Evolutionary conservation across 202 grass and related monocot species (phyloP).

Genomic region (Setaria viridis): DNA sequence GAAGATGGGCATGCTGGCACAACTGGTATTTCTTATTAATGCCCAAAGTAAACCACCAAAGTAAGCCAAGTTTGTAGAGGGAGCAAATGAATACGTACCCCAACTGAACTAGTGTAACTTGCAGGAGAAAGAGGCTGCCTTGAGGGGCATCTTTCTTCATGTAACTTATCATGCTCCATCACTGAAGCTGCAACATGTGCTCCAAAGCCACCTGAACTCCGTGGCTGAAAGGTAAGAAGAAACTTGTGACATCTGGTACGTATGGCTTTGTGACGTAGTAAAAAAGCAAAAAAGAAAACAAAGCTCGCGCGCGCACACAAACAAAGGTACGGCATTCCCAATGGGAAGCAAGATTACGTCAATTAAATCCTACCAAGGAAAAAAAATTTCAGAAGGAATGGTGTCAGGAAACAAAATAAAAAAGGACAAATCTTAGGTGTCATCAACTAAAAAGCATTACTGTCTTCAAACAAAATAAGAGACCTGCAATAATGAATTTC

Average conservation of each 20-base stretch:
- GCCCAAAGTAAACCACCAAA: constrained; percentile 16
- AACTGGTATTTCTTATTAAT: not conserved
- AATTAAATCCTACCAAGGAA: constrained; percentile 5
- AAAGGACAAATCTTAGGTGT: not conserved
- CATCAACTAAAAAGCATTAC: constrained; percentile 12
- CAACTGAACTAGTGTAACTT: constrained; percentile 81
- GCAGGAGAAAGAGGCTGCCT: constrained; percentile 69
- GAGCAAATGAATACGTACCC: constrained; percentile 57
- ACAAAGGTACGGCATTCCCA: not conserved
- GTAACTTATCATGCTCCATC: constrained; percentile 65
- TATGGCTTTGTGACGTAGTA: constrained; percentile 20
- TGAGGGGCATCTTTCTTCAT: constrained; percentile 49
- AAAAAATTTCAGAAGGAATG: constrained; percentile 22
- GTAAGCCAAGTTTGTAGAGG: constrained; percentile 1
- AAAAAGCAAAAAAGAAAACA: not conserved
- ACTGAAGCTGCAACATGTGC: constrained; percentile 57
- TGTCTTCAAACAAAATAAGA: constrained; percentile 2
- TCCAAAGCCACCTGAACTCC: constrained; percentile 64
- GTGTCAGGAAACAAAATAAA: not conserved
- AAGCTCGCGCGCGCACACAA: not conserved
- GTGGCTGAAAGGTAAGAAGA: constrained; percentile 46
- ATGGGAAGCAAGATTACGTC: not conserved
- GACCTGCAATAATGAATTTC: not conserved
- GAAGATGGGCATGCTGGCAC: not conserved
- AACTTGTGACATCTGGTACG: constrained; percentile 7